Base-by-base conservation (phyloP, 495 filamentous ascomycete genomes). In the Usnea hakonensis region DNA sequence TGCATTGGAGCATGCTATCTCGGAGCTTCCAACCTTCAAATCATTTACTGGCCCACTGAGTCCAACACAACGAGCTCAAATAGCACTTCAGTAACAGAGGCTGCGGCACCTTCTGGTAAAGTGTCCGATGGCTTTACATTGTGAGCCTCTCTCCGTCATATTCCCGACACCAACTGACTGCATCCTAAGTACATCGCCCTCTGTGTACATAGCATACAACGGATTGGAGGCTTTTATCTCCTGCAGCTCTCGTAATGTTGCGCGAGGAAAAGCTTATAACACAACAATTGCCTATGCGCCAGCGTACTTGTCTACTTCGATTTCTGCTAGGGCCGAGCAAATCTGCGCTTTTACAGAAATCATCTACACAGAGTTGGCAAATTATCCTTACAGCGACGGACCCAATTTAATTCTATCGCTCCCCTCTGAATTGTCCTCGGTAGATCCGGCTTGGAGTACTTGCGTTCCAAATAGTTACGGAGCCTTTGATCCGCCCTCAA, bases 281-380 rank as follows among this genome's bases (percentile, higher is more conserved):
- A 57, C 55, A 33, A 40, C 55, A 28, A 40, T 57, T 26, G 55
- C 55, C 3, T 57, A 57, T 9, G 21, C 55, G 30, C 55, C 55
- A 57, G 55, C 38, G 36, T n/a, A 30, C 9, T 57, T 57, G 21
- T 41, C 55, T 0, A 21, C 55, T 14, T 57, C 55, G 28, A 13
- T 48, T 2, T 48, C 44, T 3, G 44, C 44, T 48, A n/a, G 23
- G 28, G 44, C 21, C 9, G n/a, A 46, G 1, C 43, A 46, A 26
- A 46, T 7, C n/a, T 46, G 21, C 55, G 38, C 7, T 9, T 57
- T 40, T 41, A 11, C 36, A 8, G 36, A 16, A 37, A 41, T 30
- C 21, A 30, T 40, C 17, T 28, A 28, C 21, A 41, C 55, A 7
- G 28, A 28, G 14, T 57, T 41, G 21, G 16, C 40, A 13, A 37